phyloP scores from a whole-genome alignment of 257 asterid genomes.

The Fraxinus quadrangulata region DNA sequence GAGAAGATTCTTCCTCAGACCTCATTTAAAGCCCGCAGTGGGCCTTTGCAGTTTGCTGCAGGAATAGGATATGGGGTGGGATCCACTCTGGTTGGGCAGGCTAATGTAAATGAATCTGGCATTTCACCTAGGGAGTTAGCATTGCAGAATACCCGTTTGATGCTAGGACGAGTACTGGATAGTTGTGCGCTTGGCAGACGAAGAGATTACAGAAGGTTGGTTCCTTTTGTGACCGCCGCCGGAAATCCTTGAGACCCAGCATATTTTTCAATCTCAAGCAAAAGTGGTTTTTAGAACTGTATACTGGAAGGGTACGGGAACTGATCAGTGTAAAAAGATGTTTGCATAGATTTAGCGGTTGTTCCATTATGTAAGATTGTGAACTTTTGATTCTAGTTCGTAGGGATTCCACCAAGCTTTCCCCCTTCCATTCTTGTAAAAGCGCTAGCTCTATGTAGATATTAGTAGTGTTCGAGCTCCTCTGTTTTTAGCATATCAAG shows the following conservation, averaged over 20 bases:
- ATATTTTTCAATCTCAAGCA: constrained; percentile 22
- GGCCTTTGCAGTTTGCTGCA: constrained; percentile 81
- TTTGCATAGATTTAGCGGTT: constrained; percentile 33
- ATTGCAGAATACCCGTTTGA: constrained; percentile 76
- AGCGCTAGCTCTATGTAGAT: constrained; percentile 21
- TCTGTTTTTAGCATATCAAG: constrained; percentile 24
- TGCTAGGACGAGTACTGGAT: constrained; percentile 92
- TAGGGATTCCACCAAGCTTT: constrained; percentile 29
- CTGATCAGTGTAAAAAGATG: constrained; percentile 43
- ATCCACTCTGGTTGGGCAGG: constrained; percentile 38
- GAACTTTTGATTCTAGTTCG: constrained; percentile 35
- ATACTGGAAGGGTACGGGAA: constrained; percentile 28
- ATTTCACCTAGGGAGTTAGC: constrained; percentile 71
- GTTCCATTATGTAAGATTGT: constrained; percentile 35
- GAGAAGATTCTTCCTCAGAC: constrained; percentile 85
- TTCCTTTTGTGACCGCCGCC: constrained; percentile 79
- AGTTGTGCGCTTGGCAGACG: constrained; percentile 87
- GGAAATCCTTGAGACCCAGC: constrained; percentile 48
- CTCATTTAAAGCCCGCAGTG: constrained; percentile 94
- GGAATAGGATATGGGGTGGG: constrained; percentile 59
- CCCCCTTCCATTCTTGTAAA: constrained; percentile 28
- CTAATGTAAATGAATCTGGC: constrained; percentile 52
- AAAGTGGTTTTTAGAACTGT: constrained; percentile 25
- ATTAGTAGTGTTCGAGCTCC: constrained; percentile 27
- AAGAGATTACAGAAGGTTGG: constrained; percentile 89